Evolutionary conservation across 148 eudicot genomes (phyloP), one percentile per base, ranked within the genome.

Genomic region (Cornus suecica): DNA sequence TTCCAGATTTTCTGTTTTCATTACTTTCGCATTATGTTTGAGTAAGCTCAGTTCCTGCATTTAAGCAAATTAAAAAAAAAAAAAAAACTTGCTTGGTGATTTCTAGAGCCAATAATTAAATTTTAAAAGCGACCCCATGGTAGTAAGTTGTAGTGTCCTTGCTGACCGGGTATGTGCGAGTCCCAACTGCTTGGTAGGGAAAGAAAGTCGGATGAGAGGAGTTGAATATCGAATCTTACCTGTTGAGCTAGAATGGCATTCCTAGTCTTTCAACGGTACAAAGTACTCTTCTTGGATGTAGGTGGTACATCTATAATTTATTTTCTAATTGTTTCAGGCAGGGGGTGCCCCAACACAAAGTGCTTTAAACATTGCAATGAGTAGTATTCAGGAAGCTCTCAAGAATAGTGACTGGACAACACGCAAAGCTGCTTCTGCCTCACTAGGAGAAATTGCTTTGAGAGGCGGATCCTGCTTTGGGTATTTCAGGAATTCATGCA

Each of bases 341-440:
- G 98, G 98, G 62, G 98, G 97, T 73, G 93, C 94, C 70, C 78
- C 90, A 70, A 86, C 94, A 80, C 84, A 76, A 41, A 80, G 80
- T 83, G 75, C 86, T 66, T 85, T 93, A 81, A 83, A 80, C 74
- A 79, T 89, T 62, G 94, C 92, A 82, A 75, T 93, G 69, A 65
- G 84, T 72, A 91, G 97, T 88, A 88, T 93, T 42, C 97, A 90
- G 75, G 98, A 93, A 79, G 79, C 89, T 69, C 88, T 93, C 7
- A 91, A 88, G 84, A 87, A 83, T 72, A 79, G 78, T 84, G 98
- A 93, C 65, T 93, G 97, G 98, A 76, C 86, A 68, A 88, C 97
- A 52, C 92, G 97, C n/a, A 93, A 91, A 85, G 94, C 98, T 81
- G 94, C 97, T 54, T 82, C 89, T 66, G 79, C 80, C 74, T 87